A percentile compares a stretch with the other conserved stretches of the same genome.
These are phyloP conservation scores for Samsoniella hepiali DNA, from an alignment of 2,329 filamentous ascomycete genomes.

Conservation along the genomic window DNA sequence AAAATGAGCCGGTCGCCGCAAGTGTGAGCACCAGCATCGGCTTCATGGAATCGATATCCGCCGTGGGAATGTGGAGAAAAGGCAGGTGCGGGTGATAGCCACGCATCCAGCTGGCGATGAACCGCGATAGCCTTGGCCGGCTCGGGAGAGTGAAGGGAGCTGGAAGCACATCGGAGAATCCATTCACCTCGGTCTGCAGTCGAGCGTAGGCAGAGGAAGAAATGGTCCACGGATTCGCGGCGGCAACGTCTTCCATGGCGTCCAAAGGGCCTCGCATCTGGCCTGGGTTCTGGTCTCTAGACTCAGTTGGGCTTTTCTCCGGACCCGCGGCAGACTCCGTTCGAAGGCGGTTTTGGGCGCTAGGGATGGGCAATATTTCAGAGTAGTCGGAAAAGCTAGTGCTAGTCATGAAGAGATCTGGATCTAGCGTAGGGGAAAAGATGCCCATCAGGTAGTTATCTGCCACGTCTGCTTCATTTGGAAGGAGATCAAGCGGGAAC, in stretches of 20 bases:
- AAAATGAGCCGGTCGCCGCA: conserved; percentile 46
- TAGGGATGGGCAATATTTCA: too few species aligned
- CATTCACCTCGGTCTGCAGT: conserved; percentile 18
- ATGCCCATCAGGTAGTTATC: conserved; percentile 16
- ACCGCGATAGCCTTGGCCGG: conserved; percentile 44
- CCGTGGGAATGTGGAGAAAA: conserved; percentile 48
- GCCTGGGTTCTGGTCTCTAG: background rate
- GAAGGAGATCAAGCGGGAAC: conserved; percentile 16
- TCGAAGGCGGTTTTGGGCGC: too few species aligned
- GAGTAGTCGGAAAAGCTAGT: background rate
- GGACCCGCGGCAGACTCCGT: background rate
- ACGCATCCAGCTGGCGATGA: conserved; percentile 49
- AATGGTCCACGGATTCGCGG: conserved; percentile 22
- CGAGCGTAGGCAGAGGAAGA: conserved; percentile 18
- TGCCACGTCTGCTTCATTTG: conserved; percentile 21
- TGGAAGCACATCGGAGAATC: conserved; percentile 36
- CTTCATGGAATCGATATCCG: conserved; percentile 41
- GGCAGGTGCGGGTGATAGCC: conserved; percentile 49
- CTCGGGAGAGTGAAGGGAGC: conserved; percentile 46
- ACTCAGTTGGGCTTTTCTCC: background rate
- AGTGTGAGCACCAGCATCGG: conserved; percentile 49
- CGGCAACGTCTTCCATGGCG: conserved; percentile 15
- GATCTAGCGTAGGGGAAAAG: background rate
- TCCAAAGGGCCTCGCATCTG: conserved; percentile 9
- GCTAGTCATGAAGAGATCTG: background rate